Conservation (phyloP, 371 early-diverging fungal species). For the Lichtheimia hyalospora region DNA sequence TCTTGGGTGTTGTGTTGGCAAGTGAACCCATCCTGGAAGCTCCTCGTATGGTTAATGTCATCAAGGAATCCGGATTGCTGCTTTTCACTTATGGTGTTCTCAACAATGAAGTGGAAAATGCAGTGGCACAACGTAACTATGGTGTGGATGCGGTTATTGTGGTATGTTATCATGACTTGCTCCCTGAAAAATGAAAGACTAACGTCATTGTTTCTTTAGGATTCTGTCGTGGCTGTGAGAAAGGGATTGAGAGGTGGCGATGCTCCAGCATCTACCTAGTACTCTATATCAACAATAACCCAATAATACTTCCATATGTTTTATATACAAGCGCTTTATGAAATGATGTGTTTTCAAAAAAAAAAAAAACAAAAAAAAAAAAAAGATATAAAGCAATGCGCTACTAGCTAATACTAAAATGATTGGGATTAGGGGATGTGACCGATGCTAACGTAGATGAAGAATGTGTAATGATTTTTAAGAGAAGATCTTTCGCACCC, state of each 20-base stretch:
- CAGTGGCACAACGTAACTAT: slow-evolving; percentile 68
- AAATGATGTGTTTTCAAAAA: no score
- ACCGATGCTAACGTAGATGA: no score
- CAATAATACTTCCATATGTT: no score
- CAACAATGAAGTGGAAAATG: slow-evolving; percentile 79
- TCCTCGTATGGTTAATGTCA: slow-evolving; percentile 70
- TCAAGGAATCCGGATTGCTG: slow-evolving; percentile 71
- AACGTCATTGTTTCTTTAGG: slow-evolving; percentile 23
- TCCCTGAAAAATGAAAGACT: background rate
- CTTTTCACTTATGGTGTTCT: slow-evolving; percentile 87
- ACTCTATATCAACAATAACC: no score
- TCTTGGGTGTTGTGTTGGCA: slow-evolving; percentile 84
- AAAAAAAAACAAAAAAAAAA: no score
- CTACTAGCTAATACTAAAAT: no score
- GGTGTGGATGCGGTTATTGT: slow-evolving; percentile 85
- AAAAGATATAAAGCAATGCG: no score
- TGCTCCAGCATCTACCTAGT: no score
- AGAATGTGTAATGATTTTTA: no score
- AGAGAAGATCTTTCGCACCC: no score
- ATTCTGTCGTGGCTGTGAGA: slow-evolving; percentile 58
- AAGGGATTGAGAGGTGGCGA: slow-evolving; percentile 51
- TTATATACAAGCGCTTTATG: no score
- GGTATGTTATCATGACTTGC: slow-evolving; percentile 25
- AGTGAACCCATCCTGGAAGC: slow-evolving; percentile 77
- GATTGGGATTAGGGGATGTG: no score